These are phyloP conservation scores for Aspergillus ruber DNA, from an alignment of 2,329 filamentous ascomycete genomes.

Conservation along the genomic window DNA sequence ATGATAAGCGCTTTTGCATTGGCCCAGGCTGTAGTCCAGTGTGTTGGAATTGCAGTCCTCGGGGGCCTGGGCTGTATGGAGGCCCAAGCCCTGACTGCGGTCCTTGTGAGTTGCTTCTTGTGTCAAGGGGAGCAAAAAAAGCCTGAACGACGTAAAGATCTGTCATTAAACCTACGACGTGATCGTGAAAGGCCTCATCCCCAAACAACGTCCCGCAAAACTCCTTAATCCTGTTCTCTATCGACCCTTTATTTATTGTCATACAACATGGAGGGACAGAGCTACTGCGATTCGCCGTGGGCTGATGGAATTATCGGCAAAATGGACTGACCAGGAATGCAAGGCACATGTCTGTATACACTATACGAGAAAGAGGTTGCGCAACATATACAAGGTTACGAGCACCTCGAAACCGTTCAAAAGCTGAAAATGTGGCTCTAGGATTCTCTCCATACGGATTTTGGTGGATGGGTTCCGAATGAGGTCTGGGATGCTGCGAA, in stretches of 20 bases:
- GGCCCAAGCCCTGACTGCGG: slow-evolving; percentile 14
- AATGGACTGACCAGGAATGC: neutral
- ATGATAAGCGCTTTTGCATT: slow-evolving; percentile 24
- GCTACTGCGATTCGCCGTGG: neutral
- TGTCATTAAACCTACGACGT: neutral
- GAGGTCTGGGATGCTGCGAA: slow-evolving; percentile 17
- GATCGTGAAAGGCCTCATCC: neutral
- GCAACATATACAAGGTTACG: neutral
- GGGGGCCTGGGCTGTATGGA: slow-evolving; percentile 12
- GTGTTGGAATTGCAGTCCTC: slow-evolving; percentile 11
- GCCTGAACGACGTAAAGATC: neutral
- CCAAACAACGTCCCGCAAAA: neutral
- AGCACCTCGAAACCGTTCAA: neutral
- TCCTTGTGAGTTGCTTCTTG: slow-evolving; percentile 12
- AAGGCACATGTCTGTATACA: neutral
- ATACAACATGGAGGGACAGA: neutral
- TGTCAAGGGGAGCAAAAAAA: neutral
- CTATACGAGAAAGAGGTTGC: neutral
- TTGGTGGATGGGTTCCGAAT: slow-evolving; percentile 20
- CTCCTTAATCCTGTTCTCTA: neutral
- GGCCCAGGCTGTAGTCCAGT: slow-evolving; percentile 24
- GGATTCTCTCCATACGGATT: slow-evolving; percentile 12
- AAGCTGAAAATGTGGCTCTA: slow-evolving; percentile 15
- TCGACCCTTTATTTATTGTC: neutral
- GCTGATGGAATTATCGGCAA: neutral